A percentile compares a stretch with the other conserved stretches of the same genome.
Conservation (phyloP, 371 early-diverging fungal species). For the Fennellomyces sp. region DNA sequence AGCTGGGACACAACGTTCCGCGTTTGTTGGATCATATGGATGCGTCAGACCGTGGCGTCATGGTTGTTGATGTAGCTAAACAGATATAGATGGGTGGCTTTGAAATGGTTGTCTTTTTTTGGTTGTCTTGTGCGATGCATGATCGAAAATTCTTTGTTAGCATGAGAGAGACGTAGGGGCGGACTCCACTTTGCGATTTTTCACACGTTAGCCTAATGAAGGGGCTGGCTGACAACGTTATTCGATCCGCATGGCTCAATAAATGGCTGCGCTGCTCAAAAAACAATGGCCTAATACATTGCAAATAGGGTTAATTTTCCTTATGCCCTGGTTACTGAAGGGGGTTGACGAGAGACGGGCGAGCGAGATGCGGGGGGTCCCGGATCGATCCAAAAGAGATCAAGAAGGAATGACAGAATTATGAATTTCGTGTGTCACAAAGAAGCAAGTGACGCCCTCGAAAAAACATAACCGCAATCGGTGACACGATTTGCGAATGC, state of each 20-base stretch:
- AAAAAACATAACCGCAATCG: no score
- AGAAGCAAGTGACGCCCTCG: not conserved
- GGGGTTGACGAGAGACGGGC: not conserved
- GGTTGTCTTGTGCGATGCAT: not conserved
- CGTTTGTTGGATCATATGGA: conserved; percentile 34
- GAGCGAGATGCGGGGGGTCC: not conserved
- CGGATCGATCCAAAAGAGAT: not conserved
- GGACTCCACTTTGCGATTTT: not conserved
- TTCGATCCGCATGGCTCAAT: no score
- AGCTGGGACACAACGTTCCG: conserved; percentile 27
- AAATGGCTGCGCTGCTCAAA: no score
- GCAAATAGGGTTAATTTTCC: no score
- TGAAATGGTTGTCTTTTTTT: not conserved
- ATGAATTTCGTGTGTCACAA: not conserved
- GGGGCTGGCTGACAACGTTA: no score
- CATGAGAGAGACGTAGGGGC: not conserved
- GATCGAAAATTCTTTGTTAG: no score
- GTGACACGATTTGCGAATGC: no score
- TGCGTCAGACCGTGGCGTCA: conserved; percentile 33
- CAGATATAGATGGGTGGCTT: not conserved
- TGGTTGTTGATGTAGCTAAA: conserved; percentile 34
- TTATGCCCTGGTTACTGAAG: not conserved
- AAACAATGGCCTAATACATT: no score
- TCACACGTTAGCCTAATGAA: not conserved
- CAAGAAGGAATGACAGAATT: not conserved